Evolutionary conservation across 2,329 filamentous ascomycete species (phyloP), one percentile per base, ranked within the genome.

Genomic region (Triangularia verruculosa): DNA sequence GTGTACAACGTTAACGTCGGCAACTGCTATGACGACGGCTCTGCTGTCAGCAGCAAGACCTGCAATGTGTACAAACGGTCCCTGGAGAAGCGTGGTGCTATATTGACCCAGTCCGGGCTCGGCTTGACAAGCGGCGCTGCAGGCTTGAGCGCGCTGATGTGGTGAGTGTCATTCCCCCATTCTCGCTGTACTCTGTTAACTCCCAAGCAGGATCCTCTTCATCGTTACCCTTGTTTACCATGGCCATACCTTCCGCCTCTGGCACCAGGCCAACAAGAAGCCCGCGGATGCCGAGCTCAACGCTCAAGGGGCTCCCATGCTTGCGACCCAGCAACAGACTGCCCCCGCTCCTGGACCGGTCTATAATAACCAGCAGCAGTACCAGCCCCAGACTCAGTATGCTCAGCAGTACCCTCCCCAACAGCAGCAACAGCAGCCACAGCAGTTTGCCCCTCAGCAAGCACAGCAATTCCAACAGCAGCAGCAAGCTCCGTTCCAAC

Each of bases 81-180:
- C 39, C 34, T 39, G 4, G 34, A 47, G n/a, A 47, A 47, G 8
- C 39, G 39, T 17, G 68, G 4, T 47, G 68, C 70, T 4, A 67
- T 74, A 1, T 70, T 71, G 9, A 59, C 28, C 39, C 2, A 64
- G 0, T 52, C 24, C 1, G 74, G 68, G 0, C 69, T 72, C 1
- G 71, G 69, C 13, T 22, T 67, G n/a, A 73, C 75, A 47, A 70
- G 69, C 59, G 71, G 69, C 61, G 68, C 74, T 60, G 72, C 74
- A 9, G 74, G 73, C 3, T 58, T 75, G 30, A 74, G 72, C 24
- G 73, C 73, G 0, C 60, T 75, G 9, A 22, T 67, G 34, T 71
- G 71, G 72, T 73, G 62, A 55, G 70, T 69, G n/a, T n/a, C 22
- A 4, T 25, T 6, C 22, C 17, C 22, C 25, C 2, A 28, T 25